Conservation (phyloP, 2,329 filamentous ascomycete species). For the Pezicula radicicola region DNA sequence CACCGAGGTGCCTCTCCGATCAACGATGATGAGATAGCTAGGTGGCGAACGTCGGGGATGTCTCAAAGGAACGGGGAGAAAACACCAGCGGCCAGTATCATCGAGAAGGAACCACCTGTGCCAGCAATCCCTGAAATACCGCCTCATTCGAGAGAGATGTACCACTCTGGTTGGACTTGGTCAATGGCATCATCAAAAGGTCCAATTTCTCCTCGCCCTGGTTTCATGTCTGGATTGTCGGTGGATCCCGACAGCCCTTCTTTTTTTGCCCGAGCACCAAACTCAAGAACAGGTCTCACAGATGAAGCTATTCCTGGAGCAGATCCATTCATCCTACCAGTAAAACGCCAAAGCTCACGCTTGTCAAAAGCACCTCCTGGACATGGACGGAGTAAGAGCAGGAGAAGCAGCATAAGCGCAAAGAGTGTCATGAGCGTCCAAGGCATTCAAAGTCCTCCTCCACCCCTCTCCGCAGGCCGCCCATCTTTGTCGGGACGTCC, state of each 20-base stretch:
- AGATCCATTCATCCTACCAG: constrained; percentile 52
- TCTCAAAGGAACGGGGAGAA: constrained; percentile 10
- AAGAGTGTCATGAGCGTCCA: constrained; percentile 23
- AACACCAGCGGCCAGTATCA: constrained; percentile 3
- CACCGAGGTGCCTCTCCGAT: constrained; percentile 58
- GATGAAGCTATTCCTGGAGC: constrained; percentile 60
- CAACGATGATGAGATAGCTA: constrained; percentile 63
- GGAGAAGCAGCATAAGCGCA: constrained; percentile 25
- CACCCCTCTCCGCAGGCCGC: too few relatives aligned
- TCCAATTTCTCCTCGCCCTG: constrained; percentile 19
- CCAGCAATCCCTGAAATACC: not conserved
- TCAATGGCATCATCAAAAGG: constrained; percentile 8
- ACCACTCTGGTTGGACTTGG: constrained; percentile 23
- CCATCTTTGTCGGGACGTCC: too few relatives aligned
- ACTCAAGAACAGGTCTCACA: constrained; percentile 59
- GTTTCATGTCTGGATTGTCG: constrained; percentile 25
- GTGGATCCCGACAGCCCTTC: constrained; percentile 31
- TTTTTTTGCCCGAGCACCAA: constrained; percentile 57
- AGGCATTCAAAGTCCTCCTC: not conserved
- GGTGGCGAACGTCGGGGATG: constrained; percentile 42
- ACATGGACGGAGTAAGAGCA: constrained; percentile 25
- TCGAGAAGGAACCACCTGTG: not conserved
- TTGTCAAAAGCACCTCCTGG: constrained; percentile 42
- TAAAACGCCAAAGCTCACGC: constrained; percentile 51
- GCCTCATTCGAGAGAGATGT: not conserved